These are phyloP conservation scores for Yarrowia phangngaensis DNA, from an alignment of 805 yeast species.

Conservation along the genomic window DNA sequence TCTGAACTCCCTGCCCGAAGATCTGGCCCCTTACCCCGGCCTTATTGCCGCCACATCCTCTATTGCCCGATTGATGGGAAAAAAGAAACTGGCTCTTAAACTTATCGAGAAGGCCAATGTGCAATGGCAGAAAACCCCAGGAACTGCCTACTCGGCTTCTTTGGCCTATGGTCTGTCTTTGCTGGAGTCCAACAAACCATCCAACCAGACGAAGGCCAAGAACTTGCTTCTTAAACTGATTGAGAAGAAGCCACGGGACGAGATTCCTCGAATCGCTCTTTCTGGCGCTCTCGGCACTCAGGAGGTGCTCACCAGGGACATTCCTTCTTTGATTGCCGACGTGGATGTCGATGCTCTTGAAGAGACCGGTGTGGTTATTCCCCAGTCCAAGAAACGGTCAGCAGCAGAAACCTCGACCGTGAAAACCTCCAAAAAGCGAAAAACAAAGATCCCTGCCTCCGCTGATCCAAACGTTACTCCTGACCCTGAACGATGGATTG, in stretches of 20 bases:
- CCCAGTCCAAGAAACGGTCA: constrained; percentile 37
- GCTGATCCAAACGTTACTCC: constrained; percentile 44
- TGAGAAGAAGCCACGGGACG: constrained; percentile 18
- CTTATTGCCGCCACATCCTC: constrained; percentile 50
- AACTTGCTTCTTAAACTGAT: constrained; percentile 35
- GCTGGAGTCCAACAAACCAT: constrained; percentile 34
- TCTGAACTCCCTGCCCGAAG: constrained; percentile 28
- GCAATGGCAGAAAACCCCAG: constrained; percentile 30
- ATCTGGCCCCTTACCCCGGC: constrained; percentile 42
- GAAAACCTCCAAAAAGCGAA: constrained; percentile 38
- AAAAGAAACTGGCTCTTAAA: constrained; percentile 38
- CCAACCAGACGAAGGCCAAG: constrained; percentile 35
- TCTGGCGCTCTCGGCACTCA: constrained; percentile 34
- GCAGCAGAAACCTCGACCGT: constrained; percentile 33
- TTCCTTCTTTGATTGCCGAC: constrained; percentile 29
- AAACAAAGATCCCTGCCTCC: constrained; percentile 41
- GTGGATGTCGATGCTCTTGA: constrained; percentile 34
- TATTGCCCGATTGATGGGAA: constrained; percentile 48
- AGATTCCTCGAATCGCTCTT: constrained; percentile 37
- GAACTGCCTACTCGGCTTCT: constrained; percentile 9
- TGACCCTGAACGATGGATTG: constrained; percentile 87
- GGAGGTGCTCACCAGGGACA: constrained; percentile 30
- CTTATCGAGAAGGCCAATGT: constrained; percentile 40
- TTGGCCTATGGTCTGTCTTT: constrained; percentile 42
- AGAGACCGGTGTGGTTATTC: constrained; percentile 30